Base-by-base conservation (phyloP, 176 grass and related monocot genomes). In the Phoenix dactylifera region DNA sequence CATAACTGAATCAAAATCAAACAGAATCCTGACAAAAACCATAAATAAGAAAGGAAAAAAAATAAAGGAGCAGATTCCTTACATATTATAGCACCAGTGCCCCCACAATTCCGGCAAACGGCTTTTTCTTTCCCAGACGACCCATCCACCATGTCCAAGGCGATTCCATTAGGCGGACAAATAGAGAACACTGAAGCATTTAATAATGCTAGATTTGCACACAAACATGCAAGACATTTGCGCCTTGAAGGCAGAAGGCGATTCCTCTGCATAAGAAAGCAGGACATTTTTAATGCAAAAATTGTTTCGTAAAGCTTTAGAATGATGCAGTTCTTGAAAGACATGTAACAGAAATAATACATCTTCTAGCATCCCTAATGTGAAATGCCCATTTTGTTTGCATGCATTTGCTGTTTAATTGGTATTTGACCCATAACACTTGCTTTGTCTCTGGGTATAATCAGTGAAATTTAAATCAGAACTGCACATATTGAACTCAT, bases 61-160 rank as follows among this genome's bases (percentile, higher is more conserved):
- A 52, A 85, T 4, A 29, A 50, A 59, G 7, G 22, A 1, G 26
- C 58, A 69, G 35, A 5, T 24, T 44, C 35, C 82, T 91, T 76
- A 98, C 94, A 98, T 86, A 98, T 71, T 44, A 98, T 70, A 77
- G 82, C 88, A 50, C 93, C 88, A 3, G 76, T 85, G 25, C 93
- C 93, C 0, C 30, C 64, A 63, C 93, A 98, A 62, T 98, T 98
- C 19, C 76, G 60, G 77, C 93, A 98, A 7, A 98, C 88, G 26
- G 84, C 70, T 20, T 90, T 90, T 70, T 79, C 78, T 18, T 67
- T 78, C 32, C 66, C 62, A 22, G 1, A 72, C 18, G 54, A 10
- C 51, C 76, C 54, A 29, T 49, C 80, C 50, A 44, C 56, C 63
- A 57, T 72, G 25, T 72, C 93, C 9, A 70, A 67, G 3, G 93